Percentiles rank a stretch among this genome's conserved stretches.
Conservation (phyloP, 2,329 filamentous ascomycete species). For the Passalora sequoiae region DNA sequence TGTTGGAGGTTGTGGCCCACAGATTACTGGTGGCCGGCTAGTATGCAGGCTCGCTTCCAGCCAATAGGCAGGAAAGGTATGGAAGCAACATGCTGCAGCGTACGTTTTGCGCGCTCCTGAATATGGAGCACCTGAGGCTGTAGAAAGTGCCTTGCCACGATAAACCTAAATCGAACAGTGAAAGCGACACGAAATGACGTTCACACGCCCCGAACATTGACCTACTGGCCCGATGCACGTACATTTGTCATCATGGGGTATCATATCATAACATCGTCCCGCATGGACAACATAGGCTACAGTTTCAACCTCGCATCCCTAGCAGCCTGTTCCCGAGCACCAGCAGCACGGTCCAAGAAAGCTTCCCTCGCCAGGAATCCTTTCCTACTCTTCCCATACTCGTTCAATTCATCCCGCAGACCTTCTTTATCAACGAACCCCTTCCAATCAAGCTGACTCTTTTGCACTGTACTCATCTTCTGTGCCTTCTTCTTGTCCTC, state of each 20-base stretch:
- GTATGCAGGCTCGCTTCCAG: no score
- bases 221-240: neutral
- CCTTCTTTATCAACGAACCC: conserved; percentile 58
- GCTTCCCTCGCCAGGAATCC: conserved; percentile 59
- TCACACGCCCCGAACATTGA: neutral
- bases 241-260: no score
- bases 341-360: conserved; percentile 56
- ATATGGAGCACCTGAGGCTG: conserved; percentile 13
- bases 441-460: conserved; percentile 61
- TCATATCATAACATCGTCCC: neutral
- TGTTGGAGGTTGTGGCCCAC: conserved; percentile 16
- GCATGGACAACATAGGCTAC: conserved; percentile 7
- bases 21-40: neutral
- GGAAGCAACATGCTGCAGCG: conserved; percentile 9
- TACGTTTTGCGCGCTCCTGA: conserved; percentile 15
- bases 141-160: conserved; percentile 16
- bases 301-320: conserved; percentile 47
- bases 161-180: conserved; percentile 11
- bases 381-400: conserved; percentile 57
- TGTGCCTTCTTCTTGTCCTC: conserved; percentile 38
- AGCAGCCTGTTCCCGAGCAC: conserved; percentile 52
- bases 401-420: conserved; percentile 56
- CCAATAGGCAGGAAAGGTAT: conserved; percentile 13
- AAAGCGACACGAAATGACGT: conserved; percentile 2
- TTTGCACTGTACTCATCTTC: conserved; percentile 63